A percentile compares a stretch with the other conserved stretches of the same genome.
These are phyloP conservation scores for Aureobasidium mangrovei DNA, from an alignment of 2,329 filamentous ascomycete genomes.

Conservation along the genomic window DNA sequence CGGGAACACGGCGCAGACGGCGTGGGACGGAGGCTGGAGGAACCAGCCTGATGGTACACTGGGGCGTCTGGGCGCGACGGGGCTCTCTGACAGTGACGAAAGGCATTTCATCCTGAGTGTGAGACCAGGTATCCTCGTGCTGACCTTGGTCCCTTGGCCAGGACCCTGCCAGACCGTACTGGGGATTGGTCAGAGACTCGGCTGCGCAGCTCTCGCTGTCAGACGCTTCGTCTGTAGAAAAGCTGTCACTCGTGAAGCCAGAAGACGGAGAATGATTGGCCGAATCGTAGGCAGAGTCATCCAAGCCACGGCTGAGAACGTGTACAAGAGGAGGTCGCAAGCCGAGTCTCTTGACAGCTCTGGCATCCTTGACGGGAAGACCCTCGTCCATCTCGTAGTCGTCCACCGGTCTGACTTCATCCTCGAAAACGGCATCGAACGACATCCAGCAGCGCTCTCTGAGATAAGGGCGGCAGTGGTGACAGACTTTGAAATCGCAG, in stretches of 20 bases:
- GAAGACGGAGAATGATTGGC: not conserved
- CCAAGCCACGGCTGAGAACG: not conserved
- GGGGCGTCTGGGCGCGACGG: not conserved
- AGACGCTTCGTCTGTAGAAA: not conserved
- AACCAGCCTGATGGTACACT: not conserved
- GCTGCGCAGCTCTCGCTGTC: not conserved
- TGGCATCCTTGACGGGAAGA: conserved; percentile 31
- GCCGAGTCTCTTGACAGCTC: conserved; percentile 29
- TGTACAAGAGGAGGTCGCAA: conserved; percentile 17
- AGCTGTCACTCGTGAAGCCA: not conserved
- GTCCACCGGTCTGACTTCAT: conserved; percentile 28
- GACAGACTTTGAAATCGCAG: conserved; percentile 41
- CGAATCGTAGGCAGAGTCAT: not conserved
- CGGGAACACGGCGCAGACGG: conserved; percentile 16
- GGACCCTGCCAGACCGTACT: no score
- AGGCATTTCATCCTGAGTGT: not conserved
- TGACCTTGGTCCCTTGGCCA: not conserved
- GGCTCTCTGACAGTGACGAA: not conserved
- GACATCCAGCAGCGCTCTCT: conserved; percentile 39
- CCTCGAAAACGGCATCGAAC: conserved; percentile 35
- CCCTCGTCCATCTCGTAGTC: conserved; percentile 21
- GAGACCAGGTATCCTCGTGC: not conserved
- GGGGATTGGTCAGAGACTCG: not conserved
- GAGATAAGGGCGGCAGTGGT: conserved; percentile 42
- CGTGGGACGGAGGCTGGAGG: not conserved